Conservation (phyloP, 306 rosid genomes). For the Glycine latifolia region DNA sequence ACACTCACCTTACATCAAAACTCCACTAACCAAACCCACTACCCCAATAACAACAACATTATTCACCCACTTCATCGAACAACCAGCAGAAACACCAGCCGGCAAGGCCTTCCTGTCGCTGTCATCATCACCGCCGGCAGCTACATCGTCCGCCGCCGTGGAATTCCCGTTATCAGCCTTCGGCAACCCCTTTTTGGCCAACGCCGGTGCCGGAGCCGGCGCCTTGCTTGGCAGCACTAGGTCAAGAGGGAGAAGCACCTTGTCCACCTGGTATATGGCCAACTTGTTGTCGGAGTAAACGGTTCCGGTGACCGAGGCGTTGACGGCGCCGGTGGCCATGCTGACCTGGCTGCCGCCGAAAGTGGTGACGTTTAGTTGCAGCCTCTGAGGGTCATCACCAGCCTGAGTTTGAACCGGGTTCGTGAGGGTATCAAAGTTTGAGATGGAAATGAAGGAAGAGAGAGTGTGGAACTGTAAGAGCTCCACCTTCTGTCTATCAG, state of each 20-base stretch:
- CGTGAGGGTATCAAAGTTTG: constrained; percentile 72
- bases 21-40: constrained; percentile 39
- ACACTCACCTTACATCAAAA: constrained; percentile 29
- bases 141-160: constrained; percentile 27
- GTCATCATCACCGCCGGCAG: constrained; percentile 29
- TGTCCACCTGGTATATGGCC: constrained; percentile 66
- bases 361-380: constrained; percentile 69
- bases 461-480: constrained; percentile 70
- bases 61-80: constrained; percentile 21
- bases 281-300: constrained; percentile 63
- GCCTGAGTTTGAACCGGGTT: constrained; percentile 80
- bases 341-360: constrained; percentile 60
- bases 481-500: constrained; percentile 62
- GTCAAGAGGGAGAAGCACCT: constrained; percentile 74
- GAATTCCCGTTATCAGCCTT: constrained; percentile 43
- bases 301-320: constrained; percentile 67
- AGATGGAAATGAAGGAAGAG: constrained; percentile 54
- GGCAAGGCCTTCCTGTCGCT: constrained; percentile 37
- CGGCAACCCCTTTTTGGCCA: constrained; percentile 42
- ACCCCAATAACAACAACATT: constrained; percentile 46
- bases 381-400: constrained; percentile 60
- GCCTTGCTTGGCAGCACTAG: constrained; percentile 63
- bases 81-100: constrained; percentile 20
- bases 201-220: constrained; percentile 56
- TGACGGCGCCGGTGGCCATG: constrained; percentile 73